Base-by-base conservation (phyloP, 805 yeast species). In the Candida ascalaphidarum region DNA sequence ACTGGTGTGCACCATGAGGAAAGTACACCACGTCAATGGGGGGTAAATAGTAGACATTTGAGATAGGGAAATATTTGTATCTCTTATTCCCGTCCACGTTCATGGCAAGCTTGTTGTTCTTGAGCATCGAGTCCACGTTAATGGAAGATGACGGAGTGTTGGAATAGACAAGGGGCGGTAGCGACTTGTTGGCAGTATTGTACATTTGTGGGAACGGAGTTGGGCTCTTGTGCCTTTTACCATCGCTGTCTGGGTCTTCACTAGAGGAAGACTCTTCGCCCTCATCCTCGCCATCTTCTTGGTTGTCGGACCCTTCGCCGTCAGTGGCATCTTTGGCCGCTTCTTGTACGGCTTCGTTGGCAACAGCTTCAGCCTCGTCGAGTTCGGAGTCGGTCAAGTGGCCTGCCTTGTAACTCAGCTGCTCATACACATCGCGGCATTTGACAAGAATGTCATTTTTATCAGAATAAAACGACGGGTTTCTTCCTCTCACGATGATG, bases 391-490 rank as follows among this genome's bases (percentile, higher is more conserved):
- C n/a, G 14, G 23, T 11, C 20, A 15, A 7, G 10, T 20, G 11
- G 18, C 11, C 14, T 5, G 17, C 21, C 7, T 14, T 23, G n/a
- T 16, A 35, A 20, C 41, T 37, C 11, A 30, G 22, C n/a, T 20
- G n/a, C 20, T 17, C 21, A 19, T 14, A 21, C 21, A n/a, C 36
- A 36, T 8, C 40, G 26, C 48, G 32, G 4, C 47, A 37, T 30
- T 45, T 46, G 35, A 74, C 61, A 27, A 63, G 41, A 13, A 71
- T 47, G 40, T 72, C 77, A 27, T 69, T 65, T 31, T 74, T 50
- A 32, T 69, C 72, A 19, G 63, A 61, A 40, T 73, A 74, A 36
- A 74, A 74, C n/a, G 71, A 61, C 3, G 81, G 80, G 38, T 74
- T 74, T 28, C 80, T 48, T 3, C 81, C 81, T 35, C 81, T 48